Conservation (phyloP, 768 basidiomycete species). For the Hypsizygus marmoreus region DNA sequence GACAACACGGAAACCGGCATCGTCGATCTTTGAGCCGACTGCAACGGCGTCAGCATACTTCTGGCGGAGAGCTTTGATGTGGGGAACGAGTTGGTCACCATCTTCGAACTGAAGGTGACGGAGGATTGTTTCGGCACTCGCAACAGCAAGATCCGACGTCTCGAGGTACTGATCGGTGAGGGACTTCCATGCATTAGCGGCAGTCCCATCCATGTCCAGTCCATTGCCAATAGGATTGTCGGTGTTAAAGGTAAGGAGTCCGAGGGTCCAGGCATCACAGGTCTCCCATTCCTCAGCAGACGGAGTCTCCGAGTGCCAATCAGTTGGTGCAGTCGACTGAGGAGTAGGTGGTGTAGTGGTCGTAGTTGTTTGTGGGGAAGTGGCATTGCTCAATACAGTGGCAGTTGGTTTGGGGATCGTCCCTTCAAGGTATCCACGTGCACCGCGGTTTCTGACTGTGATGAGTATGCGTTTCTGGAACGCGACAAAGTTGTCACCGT, state of each 20-base stretch:
- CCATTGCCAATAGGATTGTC: slow-evolving; percentile 21
- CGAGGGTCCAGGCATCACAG: not conserved
- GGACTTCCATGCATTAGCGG: slow-evolving; percentile 19
- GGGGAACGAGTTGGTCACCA: slow-evolving; percentile 12
- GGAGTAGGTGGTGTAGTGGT: too few relatives aligned
- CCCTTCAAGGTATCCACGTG: not conserved
- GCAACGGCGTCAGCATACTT: slow-evolving; percentile 17
- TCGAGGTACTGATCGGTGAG: slow-evolving; percentile 8
- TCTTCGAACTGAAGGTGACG: slow-evolving; percentile 9
- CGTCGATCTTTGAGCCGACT: slow-evolving; percentile 18
- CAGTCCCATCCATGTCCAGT: slow-evolving; percentile 14
- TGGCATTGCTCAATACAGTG: not conserved
- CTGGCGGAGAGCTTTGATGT: slow-evolving; percentile 15
- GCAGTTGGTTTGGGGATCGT: not conserved
- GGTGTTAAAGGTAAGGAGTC: slow-evolving; percentile 8
- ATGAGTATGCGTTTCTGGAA: not conserved
- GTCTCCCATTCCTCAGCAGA: slow-evolving; percentile 2
- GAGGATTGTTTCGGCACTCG: slow-evolving; percentile 7
- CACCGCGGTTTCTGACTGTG: not conserved
- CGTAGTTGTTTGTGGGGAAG: too few relatives aligned
- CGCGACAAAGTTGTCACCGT: not conserved
- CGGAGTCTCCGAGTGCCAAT: not conserved
- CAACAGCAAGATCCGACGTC: slow-evolving; percentile 9
- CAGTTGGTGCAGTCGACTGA: too few relatives aligned
- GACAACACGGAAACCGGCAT: slow-evolving; percentile 17